Base-by-base conservation (phyloP, 805 yeast species). In the Wickerhamiella alocasiicola region DNA sequence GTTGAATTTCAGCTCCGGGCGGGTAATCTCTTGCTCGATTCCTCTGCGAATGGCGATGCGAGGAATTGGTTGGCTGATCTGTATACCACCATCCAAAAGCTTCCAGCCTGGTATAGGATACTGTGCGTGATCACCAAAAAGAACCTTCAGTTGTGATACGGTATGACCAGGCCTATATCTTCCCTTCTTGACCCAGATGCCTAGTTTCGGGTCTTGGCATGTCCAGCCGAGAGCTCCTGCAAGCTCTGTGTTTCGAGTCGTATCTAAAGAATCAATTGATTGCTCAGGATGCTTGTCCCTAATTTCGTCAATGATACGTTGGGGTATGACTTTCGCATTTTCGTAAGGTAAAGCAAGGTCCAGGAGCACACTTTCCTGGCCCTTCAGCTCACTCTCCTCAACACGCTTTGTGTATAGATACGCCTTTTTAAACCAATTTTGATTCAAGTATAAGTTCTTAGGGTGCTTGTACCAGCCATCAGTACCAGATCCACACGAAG, bases 41-140 rank as follows among this genome's bases (percentile, higher is more conserved):
- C 53, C 59, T 31, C 40, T 43, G 35, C 46, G 52, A 26, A 36
- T 41, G 2, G 57, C 52, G 12, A 64, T 23, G 2, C 62, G 50
- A 9, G 66, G 62, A 5, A 25, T 23, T 11, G 44, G 33, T 4
- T 37, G 28, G 12, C 39, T 37, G 9, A 47, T 53, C 49, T 42
- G 42, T 49, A 50, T 53, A 38, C 46, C 37, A 9, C 51, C 54
- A 44, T 47, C 45, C 3, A 65, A 43, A 6, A 72, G 48, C 2
- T 55, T 47, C 94, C 95, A 85, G 36, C 71, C 71, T 0, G 74
- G 73, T 42, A 94, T 64, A 3, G 94, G 93, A 39, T 83, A 94
- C 3, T 71, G 74, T 1, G 81, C 78, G 47, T 76, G 82, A 2
- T 56, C 54, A 1, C 94, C 93, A 61, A 75, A 85, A 26, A 87